phyloP scores from a whole-genome alignment of 345 rosid species.

The Conringia planisiliqua region DNA sequence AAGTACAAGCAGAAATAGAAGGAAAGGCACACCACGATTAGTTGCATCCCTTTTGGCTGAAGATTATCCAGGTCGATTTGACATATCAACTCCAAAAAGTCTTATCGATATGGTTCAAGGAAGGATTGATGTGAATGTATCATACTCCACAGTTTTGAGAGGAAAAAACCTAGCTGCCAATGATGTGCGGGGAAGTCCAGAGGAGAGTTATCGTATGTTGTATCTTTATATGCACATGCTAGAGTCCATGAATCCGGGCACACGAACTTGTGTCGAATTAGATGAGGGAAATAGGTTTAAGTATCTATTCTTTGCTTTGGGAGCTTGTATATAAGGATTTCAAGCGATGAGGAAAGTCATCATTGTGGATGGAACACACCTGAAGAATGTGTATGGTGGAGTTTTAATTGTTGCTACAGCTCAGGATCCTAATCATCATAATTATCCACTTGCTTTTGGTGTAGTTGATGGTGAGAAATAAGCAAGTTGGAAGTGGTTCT shows the following conservation, averaged over 20 bases:
- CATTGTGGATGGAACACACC: neutral
- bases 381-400: neutral
- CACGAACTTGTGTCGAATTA: neutral
- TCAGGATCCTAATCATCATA: neutral
- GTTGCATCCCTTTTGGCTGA: neutral
- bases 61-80: neutral
- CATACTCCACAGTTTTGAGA: neutral
- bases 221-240: neutral
- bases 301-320: neutral
- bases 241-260: neutral
- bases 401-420: neutral
- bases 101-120: neutral
- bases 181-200: neutral
- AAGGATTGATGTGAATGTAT: neutral
- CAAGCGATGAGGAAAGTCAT: neutral
- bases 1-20: neutral
- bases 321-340: neutral
- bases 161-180: neutral
- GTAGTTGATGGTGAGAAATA: neutral
- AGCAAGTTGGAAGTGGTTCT: neutral
- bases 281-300: neutral
- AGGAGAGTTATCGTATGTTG: neutral
- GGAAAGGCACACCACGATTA: neutral
- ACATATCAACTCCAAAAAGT: neutral
- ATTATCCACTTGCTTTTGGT: neutral